A percentile compares a stretch with the other conserved stretches of the same genome.
phyloP scores from a whole-genome alignment of 176 grass and related monocot species.

The Poa pratensis region DNA sequence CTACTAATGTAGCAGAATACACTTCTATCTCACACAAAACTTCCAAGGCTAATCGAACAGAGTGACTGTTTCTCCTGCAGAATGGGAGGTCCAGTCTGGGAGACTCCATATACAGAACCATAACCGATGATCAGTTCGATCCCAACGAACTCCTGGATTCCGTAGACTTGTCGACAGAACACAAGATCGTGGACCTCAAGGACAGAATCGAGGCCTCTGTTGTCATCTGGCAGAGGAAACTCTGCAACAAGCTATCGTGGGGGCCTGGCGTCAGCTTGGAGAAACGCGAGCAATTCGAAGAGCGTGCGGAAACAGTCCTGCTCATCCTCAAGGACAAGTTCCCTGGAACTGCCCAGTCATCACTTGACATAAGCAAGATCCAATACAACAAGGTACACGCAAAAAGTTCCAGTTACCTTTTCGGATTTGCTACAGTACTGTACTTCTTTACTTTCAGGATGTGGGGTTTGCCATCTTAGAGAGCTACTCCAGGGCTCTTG shows the following conservation, averaged over 20 bases:
- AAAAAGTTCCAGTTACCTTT: neutral
- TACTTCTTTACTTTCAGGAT: constrained; percentile 38
- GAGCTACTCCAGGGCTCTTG: constrained; percentile 76
- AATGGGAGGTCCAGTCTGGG: constrained; percentile 75
- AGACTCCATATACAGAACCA: constrained; percentile 69
- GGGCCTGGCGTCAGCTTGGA: constrained; percentile 56
- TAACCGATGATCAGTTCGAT: constrained; percentile 65
- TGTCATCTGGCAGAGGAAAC: constrained; percentile 83
- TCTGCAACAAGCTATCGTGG: constrained; percentile 61
- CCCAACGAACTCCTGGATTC: constrained; percentile 68
- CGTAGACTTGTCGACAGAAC: constrained; percentile 63
- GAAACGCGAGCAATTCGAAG: constrained; percentile 81
- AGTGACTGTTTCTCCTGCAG: constrained; percentile 40
- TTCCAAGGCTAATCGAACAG: neutral
- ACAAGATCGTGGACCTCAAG: constrained; percentile 84
- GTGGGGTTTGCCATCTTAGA: constrained; percentile 73
- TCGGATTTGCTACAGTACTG: constrained; percentile 4
- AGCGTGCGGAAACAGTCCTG: constrained; percentile 60
- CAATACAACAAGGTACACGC: constrained; percentile 72
- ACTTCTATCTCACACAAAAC: neutral
- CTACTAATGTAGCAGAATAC: neutral
- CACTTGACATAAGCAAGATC: constrained; percentile 87
- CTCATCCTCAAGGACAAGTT: constrained; percentile 79
- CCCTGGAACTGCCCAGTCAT: constrained; percentile 62
- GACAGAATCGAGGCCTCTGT: constrained; percentile 82